These are phyloP conservation scores for Metschnikowia noctiluminum DNA, from an alignment of 805 yeast species.

Conservation along the genomic window DNA sequence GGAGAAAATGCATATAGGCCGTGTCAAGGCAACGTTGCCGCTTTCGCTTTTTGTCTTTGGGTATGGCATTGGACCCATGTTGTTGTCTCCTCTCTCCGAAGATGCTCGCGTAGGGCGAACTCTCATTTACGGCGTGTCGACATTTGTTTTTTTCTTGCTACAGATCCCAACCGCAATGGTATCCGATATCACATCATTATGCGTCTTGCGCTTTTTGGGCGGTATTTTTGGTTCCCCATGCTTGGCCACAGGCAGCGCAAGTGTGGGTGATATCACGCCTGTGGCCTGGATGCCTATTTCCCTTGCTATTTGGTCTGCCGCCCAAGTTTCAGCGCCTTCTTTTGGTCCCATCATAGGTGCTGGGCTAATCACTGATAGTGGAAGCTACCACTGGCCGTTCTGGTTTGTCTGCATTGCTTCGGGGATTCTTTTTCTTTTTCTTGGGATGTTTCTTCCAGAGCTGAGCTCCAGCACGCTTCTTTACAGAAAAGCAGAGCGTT, in stretches of 20 bases:
- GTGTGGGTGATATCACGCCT: conserved; percentile 47
- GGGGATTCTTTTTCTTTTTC: conserved; percentile 34
- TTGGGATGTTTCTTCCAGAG: conserved; percentile 47
- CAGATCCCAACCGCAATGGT: conserved; percentile 56
- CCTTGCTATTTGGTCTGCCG: conserved; percentile 50
- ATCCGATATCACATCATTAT: conserved; percentile 46
- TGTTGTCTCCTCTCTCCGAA: conserved; percentile 58
- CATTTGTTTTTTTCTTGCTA: conserved; percentile 45
- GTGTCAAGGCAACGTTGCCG: conserved; percentile 46
- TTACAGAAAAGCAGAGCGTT: conserved; percentile 45
- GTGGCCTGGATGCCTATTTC: conserved; percentile 44
- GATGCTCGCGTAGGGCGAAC: conserved; percentile 52
- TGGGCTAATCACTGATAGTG: conserved; percentile 28
- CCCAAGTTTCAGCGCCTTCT: conserved; percentile 53
- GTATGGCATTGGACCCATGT: conserved; percentile 57
- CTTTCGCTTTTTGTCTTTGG: conserved; percentile 55
- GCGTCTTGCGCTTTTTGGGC: conserved; percentile 47
- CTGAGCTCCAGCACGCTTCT: conserved; percentile 42
- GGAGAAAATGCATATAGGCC: conserved; percentile 43
- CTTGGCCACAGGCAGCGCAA: conserved; percentile 58
- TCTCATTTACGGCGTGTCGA: conserved; percentile 43
- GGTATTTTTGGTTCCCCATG: conserved; percentile 58
- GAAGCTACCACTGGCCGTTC: conserved; percentile 50
- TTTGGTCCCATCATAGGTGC: conserved; percentile 58
- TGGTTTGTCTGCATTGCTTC: conserved; percentile 47